These are phyloP conservation scores for Beauveria bassiana DNA, from an alignment of 2,329 filamentous ascomycete species.

Conservation along the genomic window DNA sequence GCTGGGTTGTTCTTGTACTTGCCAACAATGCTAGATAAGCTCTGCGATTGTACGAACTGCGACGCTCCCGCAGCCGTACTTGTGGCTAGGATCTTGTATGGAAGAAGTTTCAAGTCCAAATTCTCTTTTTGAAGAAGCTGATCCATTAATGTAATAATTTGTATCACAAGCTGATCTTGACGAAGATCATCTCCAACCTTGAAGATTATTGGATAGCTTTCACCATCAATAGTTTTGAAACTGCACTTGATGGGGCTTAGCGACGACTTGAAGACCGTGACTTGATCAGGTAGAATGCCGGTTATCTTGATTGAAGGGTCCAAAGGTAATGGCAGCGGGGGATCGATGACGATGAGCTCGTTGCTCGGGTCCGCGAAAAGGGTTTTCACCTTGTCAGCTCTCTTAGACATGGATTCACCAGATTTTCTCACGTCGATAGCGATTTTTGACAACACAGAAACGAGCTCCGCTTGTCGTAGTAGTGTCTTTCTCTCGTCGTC, in stretches of 20 bases:
- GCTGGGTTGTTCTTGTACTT: slow-evolving; percentile 71
- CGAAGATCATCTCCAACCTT: slow-evolving; percentile 94
- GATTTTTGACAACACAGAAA: slow-evolving; percentile 80
- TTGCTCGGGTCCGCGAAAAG: slow-evolving; percentile 84
- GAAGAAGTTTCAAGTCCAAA: slow-evolving; percentile 85
- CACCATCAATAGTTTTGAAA: slow-evolving; percentile 72
- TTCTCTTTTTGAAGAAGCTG: slow-evolving; percentile 93
- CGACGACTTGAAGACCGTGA: slow-evolving; percentile 91
- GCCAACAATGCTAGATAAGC: slow-evolving; percentile 71
- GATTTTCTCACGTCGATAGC: slow-evolving; percentile 81
- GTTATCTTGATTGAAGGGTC: slow-evolving; percentile 76
- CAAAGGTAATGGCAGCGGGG: slow-evolving; percentile 77
- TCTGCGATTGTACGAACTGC: slow-evolving; percentile 85
- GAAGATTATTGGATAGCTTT: slow-evolving; percentile 87
- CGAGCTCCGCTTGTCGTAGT: slow-evolving; percentile 79
- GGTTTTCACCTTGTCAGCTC: slow-evolving; percentile 77
- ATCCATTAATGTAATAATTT: slow-evolving; percentile 96
- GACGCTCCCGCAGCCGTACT: slow-evolving; percentile 83
- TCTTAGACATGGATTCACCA: slow-evolving; percentile 67
- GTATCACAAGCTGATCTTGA: slow-evolving; percentile 94
- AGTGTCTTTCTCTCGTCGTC: slow-evolving; percentile 67
- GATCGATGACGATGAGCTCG: slow-evolving; percentile 74
- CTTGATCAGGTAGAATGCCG: slow-evolving; percentile 75
- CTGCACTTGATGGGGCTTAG: slow-evolving; percentile 84
- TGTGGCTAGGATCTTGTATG: slow-evolving; percentile 93